Evolutionary conservation across 106 monocot genomes (phyloP).

Genomic region (Platanthera zijinensis): DNA sequence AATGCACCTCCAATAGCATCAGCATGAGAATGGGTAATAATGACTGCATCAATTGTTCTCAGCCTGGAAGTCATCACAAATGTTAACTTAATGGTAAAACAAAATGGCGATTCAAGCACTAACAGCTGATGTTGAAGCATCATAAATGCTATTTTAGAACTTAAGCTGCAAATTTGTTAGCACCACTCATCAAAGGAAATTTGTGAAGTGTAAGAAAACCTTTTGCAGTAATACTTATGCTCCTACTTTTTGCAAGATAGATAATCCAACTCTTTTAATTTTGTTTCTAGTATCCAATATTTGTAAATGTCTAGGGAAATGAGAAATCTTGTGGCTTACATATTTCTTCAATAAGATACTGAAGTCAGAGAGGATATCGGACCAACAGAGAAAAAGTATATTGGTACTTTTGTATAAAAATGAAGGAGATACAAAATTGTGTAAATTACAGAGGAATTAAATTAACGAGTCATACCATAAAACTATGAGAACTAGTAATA

Average conservation of each 20-base stretch:
- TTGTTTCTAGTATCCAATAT: no score
- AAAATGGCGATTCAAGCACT: not conserved
- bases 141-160: not conserved
- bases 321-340: no score
- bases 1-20: constrained; percentile 96
- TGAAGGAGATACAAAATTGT: no score
- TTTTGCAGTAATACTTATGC: not conserved
- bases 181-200: not conserved
- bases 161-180: not conserved
- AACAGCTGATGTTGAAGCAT: not conserved
- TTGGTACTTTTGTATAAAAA: no score
- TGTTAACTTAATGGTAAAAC: not conserved
- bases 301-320: no score
- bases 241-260: not conserved
- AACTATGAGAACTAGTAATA: no score
- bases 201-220: not conserved
- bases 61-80: constrained; percentile 43
- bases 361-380: no score
- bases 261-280: no score
- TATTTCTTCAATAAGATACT: no score
- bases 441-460: no score
- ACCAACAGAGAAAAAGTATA: no score
- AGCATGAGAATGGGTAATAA: constrained; percentile 99
- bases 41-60: constrained; percentile 77
- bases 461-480: no score